Conservation (phyloP, 2,329 filamentous ascomycete species). For the Neoscytalidium dimidiatum region DNA sequence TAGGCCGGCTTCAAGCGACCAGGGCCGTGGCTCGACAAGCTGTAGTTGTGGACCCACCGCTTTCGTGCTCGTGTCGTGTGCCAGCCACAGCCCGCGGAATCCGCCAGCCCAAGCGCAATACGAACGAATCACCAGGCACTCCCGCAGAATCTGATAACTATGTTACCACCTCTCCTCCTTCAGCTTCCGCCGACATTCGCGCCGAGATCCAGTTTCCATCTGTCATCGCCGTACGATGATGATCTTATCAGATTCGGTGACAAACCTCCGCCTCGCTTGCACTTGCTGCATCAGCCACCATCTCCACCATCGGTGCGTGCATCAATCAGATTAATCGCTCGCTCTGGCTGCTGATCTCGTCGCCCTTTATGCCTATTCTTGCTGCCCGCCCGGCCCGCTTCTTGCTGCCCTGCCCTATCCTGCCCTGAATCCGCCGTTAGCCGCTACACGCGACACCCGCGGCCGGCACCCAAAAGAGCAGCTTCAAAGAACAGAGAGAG, state of each 20-base stretch:
- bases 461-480: background rate
- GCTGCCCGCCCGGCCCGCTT: background rate
- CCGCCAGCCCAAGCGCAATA: background rate
- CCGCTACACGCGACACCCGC: background rate
- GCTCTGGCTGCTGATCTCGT: background rate
- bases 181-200: background rate
- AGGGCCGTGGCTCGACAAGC: too few species aligned
- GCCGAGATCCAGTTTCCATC: background rate
- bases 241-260: constrained; percentile 3
- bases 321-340: background rate
- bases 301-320: background rate
- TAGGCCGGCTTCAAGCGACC: too few species aligned
- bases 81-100: background rate
- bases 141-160: constrained; percentile 6
- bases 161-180: background rate
- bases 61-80: background rate
- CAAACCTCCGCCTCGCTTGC: background rate
- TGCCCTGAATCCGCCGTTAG: background rate
- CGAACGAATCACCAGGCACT: background rate
- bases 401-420: background rate
- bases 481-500: background rate
- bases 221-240: background rate
- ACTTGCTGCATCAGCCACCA: background rate
- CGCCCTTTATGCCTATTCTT: background rate
- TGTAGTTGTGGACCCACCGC: background rate